Conservation (phyloP, 2,329 filamentous ascomycete genomes). For the Sclerotinia minor region DNA sequence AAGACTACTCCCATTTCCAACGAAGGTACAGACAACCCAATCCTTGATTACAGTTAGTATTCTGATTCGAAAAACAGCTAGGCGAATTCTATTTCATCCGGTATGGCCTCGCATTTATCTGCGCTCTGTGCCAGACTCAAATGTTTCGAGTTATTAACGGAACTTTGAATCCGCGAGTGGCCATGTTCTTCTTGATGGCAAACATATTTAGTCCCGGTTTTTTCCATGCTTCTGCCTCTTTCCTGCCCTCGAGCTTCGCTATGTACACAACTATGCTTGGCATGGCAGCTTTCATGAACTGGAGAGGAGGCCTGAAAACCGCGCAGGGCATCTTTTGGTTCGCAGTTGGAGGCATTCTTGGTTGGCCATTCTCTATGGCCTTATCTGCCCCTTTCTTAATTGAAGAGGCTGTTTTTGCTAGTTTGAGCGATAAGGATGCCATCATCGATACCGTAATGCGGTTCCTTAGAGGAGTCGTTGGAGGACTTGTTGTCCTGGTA, state of each 20-base stretch:
- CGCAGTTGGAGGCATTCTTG: slow-evolving; percentile 77
- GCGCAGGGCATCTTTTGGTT: slow-evolving; percentile 89
- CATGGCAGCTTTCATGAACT: slow-evolving; percentile 86
- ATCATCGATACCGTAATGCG: slow-evolving; percentile 61
- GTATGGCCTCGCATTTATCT: slow-evolving; percentile 69
- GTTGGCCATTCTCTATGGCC: slow-evolving; percentile 92
- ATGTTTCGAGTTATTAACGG: slow-evolving; percentile 76
- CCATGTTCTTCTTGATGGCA: slow-evolving; percentile 77
- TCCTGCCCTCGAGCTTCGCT: slow-evolving; percentile 89
- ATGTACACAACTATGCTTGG: slow-evolving; percentile 94
- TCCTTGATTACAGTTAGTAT: not conserved
- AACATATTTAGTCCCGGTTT: slow-evolving; percentile 82
- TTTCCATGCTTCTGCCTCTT: slow-evolving; percentile 86
- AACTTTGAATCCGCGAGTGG: slow-evolving; percentile 78
- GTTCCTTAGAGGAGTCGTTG: slow-evolving; percentile 64
- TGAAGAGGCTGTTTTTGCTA: slow-evolving; percentile 67
- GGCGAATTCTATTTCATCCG: slow-evolving; percentile 88
- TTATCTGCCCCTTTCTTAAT: slow-evolving; percentile 76
- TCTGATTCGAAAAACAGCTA: slow-evolving; percentile 44
- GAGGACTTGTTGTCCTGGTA: slow-evolving; percentile 40
- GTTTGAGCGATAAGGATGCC: slow-evolving; percentile 57
- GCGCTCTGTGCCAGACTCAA: slow-evolving; percentile 78
- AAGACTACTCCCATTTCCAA: slow-evolving; percentile 61
- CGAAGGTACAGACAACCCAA: slow-evolving; percentile 49
- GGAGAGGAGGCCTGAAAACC: slow-evolving; percentile 75